phyloP scores from a whole-genome alignment of 306 rosid species.

The Quillaja saponaria region DNA sequence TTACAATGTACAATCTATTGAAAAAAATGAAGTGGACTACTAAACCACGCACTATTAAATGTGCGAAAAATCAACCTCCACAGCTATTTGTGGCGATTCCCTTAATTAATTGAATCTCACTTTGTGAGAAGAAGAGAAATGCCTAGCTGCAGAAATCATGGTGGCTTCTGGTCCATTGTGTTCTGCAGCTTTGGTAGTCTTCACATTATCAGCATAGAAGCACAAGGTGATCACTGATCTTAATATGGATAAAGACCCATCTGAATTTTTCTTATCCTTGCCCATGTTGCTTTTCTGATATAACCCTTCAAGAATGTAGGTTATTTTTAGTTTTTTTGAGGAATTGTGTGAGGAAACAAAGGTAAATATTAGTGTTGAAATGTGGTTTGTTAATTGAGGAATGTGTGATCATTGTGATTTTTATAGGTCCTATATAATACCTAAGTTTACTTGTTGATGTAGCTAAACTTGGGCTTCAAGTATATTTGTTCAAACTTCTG shows the following conservation, averaged over 20 bases:
- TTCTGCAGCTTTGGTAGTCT: conserved; percentile 8
- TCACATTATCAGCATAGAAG: conserved; percentile 14
- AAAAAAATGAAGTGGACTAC: too few relatives aligned
- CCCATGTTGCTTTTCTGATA: conserved; percentile 12
- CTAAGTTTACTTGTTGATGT: conserved; percentile 12
- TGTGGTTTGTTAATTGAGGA: too few relatives aligned
- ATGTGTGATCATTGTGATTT: too few relatives aligned
- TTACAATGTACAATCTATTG: too few relatives aligned
- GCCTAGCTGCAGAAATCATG: conserved; percentile 49
- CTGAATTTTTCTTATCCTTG: not conserved
- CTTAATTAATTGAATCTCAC: conserved; percentile 23
- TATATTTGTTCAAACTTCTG: not conserved
- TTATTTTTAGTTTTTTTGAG: too few relatives aligned
- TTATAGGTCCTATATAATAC: conserved; percentile 13
- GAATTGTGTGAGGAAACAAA: too few relatives aligned
- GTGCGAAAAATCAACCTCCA: too few relatives aligned
- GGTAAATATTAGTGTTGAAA: too few relatives aligned
- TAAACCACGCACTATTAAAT: too few relatives aligned
- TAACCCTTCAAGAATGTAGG: too few relatives aligned
- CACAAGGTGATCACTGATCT: conserved; percentile 7
- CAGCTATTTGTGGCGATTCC: too few relatives aligned
- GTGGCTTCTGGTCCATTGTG: conserved; percentile 36
- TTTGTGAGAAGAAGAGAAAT: conserved; percentile 53
- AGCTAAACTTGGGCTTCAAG: conserved; percentile 23
- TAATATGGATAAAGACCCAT: not conserved